Conservation (phyloP, 2,329 filamentous ascomycete species). For the Colletotrichum caudatum region DNA sequence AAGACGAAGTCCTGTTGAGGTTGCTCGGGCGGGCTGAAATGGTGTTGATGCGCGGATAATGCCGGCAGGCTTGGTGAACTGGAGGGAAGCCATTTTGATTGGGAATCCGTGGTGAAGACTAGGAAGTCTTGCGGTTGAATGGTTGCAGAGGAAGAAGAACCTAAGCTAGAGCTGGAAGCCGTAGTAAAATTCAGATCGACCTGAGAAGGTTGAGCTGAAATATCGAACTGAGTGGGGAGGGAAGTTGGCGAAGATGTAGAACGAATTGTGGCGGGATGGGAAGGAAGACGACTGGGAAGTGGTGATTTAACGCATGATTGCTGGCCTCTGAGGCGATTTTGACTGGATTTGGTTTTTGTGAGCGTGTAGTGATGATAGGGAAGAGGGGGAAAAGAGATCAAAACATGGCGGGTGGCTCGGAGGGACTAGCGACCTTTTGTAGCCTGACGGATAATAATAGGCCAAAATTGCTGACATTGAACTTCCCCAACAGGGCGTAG, state of each 20-base stretch:
- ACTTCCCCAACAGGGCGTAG: neutral
- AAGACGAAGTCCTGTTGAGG: constrained; percentile 82
- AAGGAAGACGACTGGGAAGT: constrained; percentile 15
- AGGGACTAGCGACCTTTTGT: constrained; percentile 42
- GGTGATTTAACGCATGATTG: constrained; percentile 38
- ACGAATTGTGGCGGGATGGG: constrained; percentile 37
- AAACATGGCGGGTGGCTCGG: constrained; percentile 46
- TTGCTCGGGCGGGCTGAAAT: constrained; percentile 56
- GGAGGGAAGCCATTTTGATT: constrained; percentile 84
- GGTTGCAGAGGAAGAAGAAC: constrained; percentile 67
- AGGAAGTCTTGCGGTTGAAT: constrained; percentile 74
- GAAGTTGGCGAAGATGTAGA: constrained; percentile 70
- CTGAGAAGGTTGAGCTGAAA: constrained; percentile 79
- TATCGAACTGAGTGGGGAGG: constrained; percentile 73
- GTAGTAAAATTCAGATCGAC: constrained; percentile 88
- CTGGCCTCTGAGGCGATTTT: constrained; percentile 3
- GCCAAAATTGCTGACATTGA: constrained; percentile 14
- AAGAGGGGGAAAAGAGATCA: constrained; percentile 52
- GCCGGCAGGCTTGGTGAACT: constrained; percentile 73
- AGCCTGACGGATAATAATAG: constrained; percentile 31
- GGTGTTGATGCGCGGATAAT: constrained; percentile 66
- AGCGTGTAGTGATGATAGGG: constrained; percentile 62
- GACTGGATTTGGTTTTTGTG: neutral
- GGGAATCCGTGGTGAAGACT: constrained; percentile 88
- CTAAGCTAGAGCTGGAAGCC: constrained; percentile 70